Conservation (phyloP, 2,329 filamentous ascomycete species). For the Paramyrothecium roridum region DNA sequence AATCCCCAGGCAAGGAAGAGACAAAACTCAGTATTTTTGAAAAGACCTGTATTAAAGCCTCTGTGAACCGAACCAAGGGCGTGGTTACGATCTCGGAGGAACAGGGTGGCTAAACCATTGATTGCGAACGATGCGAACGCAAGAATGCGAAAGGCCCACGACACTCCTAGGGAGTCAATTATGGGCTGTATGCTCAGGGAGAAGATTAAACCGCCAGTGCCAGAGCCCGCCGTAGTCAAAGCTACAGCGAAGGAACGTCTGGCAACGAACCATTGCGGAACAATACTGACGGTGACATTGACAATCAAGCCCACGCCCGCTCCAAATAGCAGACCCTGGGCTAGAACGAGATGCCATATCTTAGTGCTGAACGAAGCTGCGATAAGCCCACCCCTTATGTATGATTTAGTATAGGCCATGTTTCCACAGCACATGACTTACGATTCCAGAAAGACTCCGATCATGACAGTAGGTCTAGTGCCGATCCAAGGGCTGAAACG, state of each 20-base stretch:
- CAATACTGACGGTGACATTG: constrained; percentile 50
- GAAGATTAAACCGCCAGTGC: constrained; percentile 27
- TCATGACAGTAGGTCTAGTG: too few relatives aligned
- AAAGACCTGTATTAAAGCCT: too few relatives aligned
- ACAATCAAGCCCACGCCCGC: constrained; percentile 60
- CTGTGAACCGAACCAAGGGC: too few relatives aligned
- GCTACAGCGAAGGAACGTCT: constrained; percentile 56
- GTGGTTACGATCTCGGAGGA: constrained; percentile 39
- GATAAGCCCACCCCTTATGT: too few relatives aligned
- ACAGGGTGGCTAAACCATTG: constrained; percentile 48
- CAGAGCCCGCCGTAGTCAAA: constrained; percentile 49
- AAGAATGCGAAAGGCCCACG: constrained; percentile 53
- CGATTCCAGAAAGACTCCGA: too few relatives aligned
- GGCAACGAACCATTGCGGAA: constrained; percentile 60
- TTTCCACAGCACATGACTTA: too few relatives aligned
- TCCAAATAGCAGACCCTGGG: constrained; percentile 58
- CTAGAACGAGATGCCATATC: constrained; percentile 60
- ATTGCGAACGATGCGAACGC: constrained; percentile 48
- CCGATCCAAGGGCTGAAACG: too few relatives aligned
- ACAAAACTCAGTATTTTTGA: not conserved
- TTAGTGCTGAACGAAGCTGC: constrained; percentile 47
- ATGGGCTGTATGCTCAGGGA: constrained; percentile 36
- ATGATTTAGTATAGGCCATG: too few relatives aligned
- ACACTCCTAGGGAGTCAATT: constrained; percentile 49
- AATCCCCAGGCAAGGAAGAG: constrained; percentile 54